phyloP scores from a whole-genome alignment of 352 stramenopile genomes.

The Pythium sukuiense region DNA sequence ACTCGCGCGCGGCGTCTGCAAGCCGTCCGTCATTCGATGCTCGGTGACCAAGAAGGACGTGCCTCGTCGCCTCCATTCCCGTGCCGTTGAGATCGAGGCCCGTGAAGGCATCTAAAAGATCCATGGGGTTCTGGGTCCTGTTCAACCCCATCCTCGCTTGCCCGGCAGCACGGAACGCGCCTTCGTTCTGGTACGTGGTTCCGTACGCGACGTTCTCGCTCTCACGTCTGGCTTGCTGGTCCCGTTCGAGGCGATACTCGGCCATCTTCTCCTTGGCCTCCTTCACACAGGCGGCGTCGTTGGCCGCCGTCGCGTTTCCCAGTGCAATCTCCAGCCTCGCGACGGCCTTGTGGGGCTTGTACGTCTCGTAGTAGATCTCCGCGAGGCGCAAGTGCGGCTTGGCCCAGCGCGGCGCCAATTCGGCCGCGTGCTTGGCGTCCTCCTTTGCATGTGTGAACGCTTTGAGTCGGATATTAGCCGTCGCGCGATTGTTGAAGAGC shows the following conservation, averaged over 20 bases:
- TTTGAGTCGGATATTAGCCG: not conserved
- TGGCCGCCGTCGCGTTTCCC: not conserved
- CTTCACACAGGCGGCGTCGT: conserved; percentile 1
- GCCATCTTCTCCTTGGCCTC: conserved; percentile 2
- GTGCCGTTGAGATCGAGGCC: not conserved
- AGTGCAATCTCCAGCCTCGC: conserved; percentile 4
- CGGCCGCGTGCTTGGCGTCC: conserved; percentile 12
- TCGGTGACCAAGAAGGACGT: conserved; percentile 1
- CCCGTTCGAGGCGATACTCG: conserved; percentile 8
- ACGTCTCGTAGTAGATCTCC: conserved; percentile 5
- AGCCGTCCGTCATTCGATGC: not conserved
- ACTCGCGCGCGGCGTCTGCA: conserved; percentile 4
- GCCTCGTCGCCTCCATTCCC: not conserved
- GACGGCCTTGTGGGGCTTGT: conserved; percentile 11
- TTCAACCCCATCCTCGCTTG: conserved; percentile 6
- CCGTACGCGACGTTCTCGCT: conserved; percentile 14
- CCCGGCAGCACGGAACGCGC: not conserved
- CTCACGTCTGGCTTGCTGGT: conserved; percentile 2
- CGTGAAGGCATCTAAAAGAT: not conserved
- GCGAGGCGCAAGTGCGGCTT: conserved; percentile 12
- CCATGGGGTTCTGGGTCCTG: not conserved
- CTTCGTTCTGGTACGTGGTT: not conserved
- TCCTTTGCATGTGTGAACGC: conserved; percentile 1
- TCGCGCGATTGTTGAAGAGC: conserved; percentile 7
- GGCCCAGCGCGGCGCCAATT: conserved; percentile 6